phyloP scores from a whole-genome alignment of 352 stramenopile genomes.

The Globisporangium irregulare region DNA sequence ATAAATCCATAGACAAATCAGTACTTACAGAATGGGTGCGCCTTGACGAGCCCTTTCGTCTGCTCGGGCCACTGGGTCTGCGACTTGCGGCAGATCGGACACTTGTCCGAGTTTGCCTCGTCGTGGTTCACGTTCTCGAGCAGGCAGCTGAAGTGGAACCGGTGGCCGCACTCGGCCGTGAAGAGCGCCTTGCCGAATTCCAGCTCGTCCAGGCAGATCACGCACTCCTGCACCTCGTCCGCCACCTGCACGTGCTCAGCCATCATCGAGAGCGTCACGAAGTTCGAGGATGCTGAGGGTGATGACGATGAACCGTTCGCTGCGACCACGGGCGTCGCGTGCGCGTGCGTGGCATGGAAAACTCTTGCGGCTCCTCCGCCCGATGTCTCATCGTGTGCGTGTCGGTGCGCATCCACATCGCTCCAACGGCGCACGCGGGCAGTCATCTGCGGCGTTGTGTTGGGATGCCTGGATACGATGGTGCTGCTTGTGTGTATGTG shows the following conservation, averaged over 20 bases:
- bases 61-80: conserved; percentile 85
- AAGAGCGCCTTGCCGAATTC: conserved; percentile 65
- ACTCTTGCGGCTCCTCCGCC: not conserved
- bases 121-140: conserved; percentile 89
- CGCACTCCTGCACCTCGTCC: conserved; percentile 58
- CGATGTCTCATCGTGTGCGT: conserved; percentile 4
- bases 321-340: conserved; percentile 19
- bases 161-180: conserved; percentile 82
- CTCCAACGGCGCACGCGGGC: conserved; percentile 68
- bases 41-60: conserved; percentile 81
- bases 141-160: conserved; percentile 84
- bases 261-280: conserved; percentile 43
- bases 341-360: conserved; percentile 15
- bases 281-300: conserved; percentile 4
- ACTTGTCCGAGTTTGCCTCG: conserved; percentile 87
- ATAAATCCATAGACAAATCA: not conserved
- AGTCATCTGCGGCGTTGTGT: conserved; percentile 15
- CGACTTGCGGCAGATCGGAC: conserved; percentile 82
- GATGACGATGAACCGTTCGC: not conserved
- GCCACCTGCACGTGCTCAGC: conserved; percentile 19
- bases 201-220: conserved; percentile 84
- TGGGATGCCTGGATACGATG: not conserved
- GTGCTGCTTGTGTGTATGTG: not conserved
- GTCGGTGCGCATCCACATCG: conserved; percentile 50
- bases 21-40: conserved; percentile 72